These are phyloP conservation scores for Acanthamoeba sp. DNA, from an alignment of 208 protist species.

Conservation along the genomic window DNA sequence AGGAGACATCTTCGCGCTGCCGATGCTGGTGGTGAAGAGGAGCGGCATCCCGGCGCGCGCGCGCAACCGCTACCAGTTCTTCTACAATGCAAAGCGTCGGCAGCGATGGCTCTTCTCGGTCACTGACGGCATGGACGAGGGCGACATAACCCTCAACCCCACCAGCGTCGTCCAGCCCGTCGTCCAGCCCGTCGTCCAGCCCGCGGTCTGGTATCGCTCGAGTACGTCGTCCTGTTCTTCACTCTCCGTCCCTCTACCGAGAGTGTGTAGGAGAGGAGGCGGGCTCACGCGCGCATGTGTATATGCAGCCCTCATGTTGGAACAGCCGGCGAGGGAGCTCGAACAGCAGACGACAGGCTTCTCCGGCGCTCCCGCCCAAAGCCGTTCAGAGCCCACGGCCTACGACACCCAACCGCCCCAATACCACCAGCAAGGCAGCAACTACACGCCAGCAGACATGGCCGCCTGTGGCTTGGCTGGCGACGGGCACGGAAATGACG, in stretches of 20 bases:
- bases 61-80: conserved; percentile 15
- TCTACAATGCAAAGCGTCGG: conserved; percentile 18
- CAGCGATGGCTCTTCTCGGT: conserved; percentile 9
- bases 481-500: too few species aligned
- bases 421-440: too few species aligned
- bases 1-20: neutral
- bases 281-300: neutral
- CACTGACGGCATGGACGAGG: neutral
- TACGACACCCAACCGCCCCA: neutral
- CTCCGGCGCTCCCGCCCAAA: too few species aligned
- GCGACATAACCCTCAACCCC: conserved; percentile 16
- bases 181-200: neutral
- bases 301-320: neutral
- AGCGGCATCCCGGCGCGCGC: conserved; percentile 36
- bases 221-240: neutral
- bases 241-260: neutral
- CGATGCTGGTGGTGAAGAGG: conserved; percentile 28
- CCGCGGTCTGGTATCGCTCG: neutral
- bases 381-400: neutral
- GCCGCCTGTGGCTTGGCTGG: too few species aligned
- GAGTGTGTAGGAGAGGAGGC: neutral
- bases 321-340: neutral
- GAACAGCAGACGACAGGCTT: too few species aligned
- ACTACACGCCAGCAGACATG: too few species aligned
- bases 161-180: neutral